Conservation (phyloP, 2,329 filamentous ascomycete species). For the Metarhizium robertsii region DNA sequence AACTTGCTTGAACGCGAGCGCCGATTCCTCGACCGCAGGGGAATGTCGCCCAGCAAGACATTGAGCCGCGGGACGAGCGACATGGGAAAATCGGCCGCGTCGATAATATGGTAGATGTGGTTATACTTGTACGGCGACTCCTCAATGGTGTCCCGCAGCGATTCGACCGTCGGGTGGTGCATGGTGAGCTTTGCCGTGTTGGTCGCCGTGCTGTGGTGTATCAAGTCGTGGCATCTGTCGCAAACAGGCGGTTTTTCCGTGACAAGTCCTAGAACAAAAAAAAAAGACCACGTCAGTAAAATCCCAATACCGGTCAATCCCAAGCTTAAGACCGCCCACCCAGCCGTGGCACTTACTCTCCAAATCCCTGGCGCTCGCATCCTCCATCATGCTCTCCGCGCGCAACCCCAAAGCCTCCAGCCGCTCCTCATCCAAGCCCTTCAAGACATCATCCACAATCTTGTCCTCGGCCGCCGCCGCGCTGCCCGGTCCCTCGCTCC, state of each 20-base stretch:
- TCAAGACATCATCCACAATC: constrained; percentile 37
- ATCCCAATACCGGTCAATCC: background rate
- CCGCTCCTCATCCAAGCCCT: constrained; percentile 29
- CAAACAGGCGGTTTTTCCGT: constrained; percentile 53
- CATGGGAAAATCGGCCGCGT: constrained; percentile 95
- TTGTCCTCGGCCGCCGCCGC: constrained; percentile 30
- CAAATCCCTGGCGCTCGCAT: background rate
- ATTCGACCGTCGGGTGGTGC: constrained; percentile 69
- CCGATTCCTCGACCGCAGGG: constrained; percentile 71
- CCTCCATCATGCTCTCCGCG: constrained; percentile 25
- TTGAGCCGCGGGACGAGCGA: constrained; percentile 75
- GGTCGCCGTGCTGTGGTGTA: constrained; percentile 61
- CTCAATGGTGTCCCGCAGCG: constrained; percentile 73
- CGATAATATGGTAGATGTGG: constrained; percentile 89
- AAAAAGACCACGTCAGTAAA: too few relatives aligned
- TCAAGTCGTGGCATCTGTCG: constrained; percentile 75
- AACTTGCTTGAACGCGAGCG: constrained; percentile 61
- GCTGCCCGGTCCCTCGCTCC: constrained; percentile 8
- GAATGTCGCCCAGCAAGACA: constrained; percentile 58
- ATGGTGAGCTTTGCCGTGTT: constrained; percentile 45
- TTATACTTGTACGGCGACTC: constrained; percentile 88
- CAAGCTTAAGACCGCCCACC: background rate
- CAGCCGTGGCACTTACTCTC: constrained; percentile 1
- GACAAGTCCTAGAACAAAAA: constrained; percentile 4
- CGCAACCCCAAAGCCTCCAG: constrained; percentile 38